phyloP scores from a whole-genome alignment of 177 flowering plant genomes.

The Vitis hybrid region DNA sequence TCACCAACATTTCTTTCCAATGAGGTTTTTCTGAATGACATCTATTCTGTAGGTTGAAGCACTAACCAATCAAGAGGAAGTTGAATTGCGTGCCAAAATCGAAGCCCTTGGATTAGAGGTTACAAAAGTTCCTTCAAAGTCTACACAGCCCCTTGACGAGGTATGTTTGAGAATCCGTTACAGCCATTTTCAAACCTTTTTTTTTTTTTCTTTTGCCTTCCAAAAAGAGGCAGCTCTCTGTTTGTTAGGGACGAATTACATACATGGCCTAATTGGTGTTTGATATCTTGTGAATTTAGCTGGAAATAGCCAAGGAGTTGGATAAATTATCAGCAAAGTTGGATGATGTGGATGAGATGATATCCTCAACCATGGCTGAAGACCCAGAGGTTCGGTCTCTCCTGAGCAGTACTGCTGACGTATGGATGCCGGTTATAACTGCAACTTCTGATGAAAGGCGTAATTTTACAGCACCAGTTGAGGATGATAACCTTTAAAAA shows the following conservation, averaged over 20 bases:
- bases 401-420: constrained; percentile 74
- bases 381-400: constrained; percentile 80
- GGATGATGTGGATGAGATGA: constrained; percentile 83
- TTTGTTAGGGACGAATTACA: no score
- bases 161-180: constrained; percentile 22
- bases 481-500: constrained; percentile 28
- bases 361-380: constrained; percentile 76
- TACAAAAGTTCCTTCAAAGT: constrained; percentile 67
- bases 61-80: constrained; percentile 79
- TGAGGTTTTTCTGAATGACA: neutral
- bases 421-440: constrained; percentile 96
- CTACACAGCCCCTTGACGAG: constrained; percentile 65
- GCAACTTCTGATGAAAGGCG: constrained; percentile 79
- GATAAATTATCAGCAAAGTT: constrained; percentile 82
- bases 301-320: constrained; percentile 85
- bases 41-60: constrained; percentile 62
- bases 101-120: constrained; percentile 83
- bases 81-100: constrained; percentile 83
- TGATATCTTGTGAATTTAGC: constrained; percentile 23
- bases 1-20: neutral
- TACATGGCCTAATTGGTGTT: neutral
- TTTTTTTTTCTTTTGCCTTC: neutral
- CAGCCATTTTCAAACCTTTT: neutral
- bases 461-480: constrained; percentile 41
- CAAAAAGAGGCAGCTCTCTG: no score